These are phyloP conservation scores for Linderniella brevidens DNA, from an alignment of 257 asterid genomes.

Conservation along the genomic window DNA sequence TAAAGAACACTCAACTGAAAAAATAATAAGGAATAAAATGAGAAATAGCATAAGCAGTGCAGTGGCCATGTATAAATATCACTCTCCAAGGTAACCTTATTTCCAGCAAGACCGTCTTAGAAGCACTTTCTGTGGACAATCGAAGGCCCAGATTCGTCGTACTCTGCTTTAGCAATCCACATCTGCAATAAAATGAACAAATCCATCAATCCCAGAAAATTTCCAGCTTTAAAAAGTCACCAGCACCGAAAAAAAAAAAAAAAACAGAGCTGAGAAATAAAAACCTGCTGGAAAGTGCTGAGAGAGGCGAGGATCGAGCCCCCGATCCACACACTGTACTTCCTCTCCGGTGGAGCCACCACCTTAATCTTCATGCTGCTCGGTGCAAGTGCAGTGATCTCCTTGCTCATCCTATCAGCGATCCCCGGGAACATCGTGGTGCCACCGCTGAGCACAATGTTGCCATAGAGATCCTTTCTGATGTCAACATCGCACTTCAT, in stretches of 20 bases:
- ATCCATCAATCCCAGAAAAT: too few species aligned
- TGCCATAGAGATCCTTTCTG: constrained; percentile 27
- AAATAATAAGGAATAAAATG: not conserved
- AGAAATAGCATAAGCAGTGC: constrained; percentile 18
- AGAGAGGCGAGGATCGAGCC: constrained; percentile 32
- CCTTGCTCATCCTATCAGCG: constrained; percentile 31
- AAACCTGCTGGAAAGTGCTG: constrained; percentile 44
- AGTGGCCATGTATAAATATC: constrained; percentile 6
- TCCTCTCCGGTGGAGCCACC: constrained; percentile 29
- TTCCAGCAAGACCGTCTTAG: constrained; percentile 12
- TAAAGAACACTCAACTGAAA: too few species aligned
- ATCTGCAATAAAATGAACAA: constrained; percentile 18
- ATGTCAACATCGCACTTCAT: constrained; percentile 29
- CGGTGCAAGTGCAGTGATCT: constrained; percentile 25
- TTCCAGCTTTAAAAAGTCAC: too few species aligned
- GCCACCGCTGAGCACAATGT: constrained; percentile 36
- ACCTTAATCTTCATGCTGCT: constrained; percentile 34
- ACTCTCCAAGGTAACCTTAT: constrained; percentile 9
- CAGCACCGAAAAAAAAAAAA: not conserved
- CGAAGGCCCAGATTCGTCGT: constrained; percentile 44
- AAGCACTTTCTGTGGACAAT: constrained; percentile 53
- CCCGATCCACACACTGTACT: constrained; percentile 32
- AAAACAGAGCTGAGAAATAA: not conserved
- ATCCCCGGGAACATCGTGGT: constrained; percentile 24
- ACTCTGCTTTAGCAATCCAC: constrained; percentile 53